Percentiles rank a stretch among this genome's conserved stretches.
phyloP scores from a whole-genome alignment of 768 basidiomycete genomes.

The Boletus sp. region DNA sequence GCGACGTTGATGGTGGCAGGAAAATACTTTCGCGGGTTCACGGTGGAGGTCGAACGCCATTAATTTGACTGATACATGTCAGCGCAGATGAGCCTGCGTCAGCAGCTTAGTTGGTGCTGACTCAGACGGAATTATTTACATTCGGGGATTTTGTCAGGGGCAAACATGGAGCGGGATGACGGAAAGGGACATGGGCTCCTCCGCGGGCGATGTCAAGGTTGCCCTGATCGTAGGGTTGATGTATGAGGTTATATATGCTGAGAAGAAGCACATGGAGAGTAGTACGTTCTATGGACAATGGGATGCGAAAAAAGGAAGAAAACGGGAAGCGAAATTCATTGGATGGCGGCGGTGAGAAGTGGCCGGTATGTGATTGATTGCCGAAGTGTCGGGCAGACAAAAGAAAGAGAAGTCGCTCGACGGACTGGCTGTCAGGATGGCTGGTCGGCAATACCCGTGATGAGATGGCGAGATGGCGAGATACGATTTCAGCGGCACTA shows the following conservation, averaged over 20 bases:
- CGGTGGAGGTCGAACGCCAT: neutral
- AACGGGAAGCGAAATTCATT: neutral
- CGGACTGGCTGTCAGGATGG: too few species aligned
- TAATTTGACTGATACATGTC: neutral
- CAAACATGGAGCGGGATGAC: neutral
- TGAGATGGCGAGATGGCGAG: neutral
- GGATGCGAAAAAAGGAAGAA: neutral
- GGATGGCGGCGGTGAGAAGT: neutral
- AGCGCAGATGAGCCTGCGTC: slow-evolving; percentile 2
- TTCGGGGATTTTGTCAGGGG: neutral
- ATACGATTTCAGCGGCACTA: too few species aligned
- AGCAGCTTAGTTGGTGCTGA: slow-evolving; percentile 2
- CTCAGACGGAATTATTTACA: neutral
- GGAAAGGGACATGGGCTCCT: neutral
- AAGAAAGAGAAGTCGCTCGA: neutral
- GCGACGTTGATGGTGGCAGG: slow-evolving; percentile 2
- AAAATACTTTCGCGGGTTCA: slow-evolving; percentile 10
- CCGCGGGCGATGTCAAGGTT: neutral
- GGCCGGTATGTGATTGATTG: slow-evolving; percentile 1
- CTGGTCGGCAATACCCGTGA: slow-evolving; percentile 1
- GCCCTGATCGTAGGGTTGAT: slow-evolving; percentile 2
- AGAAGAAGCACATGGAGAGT: neutral
- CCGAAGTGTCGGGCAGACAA: neutral
- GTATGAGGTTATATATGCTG: neutral
- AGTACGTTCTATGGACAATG: too few species aligned